Conservation (phyloP, 2,329 filamentous ascomycete species). For the Fusarium pininemorale region DNA sequence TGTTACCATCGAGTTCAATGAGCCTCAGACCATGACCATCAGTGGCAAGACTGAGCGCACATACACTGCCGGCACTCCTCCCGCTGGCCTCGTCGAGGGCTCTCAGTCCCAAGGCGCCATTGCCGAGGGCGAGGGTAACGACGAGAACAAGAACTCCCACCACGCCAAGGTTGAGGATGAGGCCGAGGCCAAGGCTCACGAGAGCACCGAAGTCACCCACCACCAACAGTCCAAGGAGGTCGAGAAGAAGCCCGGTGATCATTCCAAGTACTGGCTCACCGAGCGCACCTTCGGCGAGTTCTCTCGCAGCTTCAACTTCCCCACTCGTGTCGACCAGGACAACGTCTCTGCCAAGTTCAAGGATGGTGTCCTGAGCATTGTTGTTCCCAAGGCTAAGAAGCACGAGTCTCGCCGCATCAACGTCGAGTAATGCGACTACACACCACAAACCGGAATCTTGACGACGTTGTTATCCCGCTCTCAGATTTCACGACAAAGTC, state of each 20-base stretch:
- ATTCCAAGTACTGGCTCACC: constrained; percentile 74
- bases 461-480: neutral
- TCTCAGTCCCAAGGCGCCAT: constrained; percentile 50
- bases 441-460: neutral
- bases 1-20: constrained; percentile 80
- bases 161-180: constrained; percentile 75
- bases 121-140: constrained; percentile 53
- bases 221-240: constrained; percentile 41
- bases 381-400: constrained; percentile 73
- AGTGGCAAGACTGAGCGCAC: constrained; percentile 74
- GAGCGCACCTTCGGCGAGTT: constrained; percentile 75
- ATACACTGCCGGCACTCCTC: constrained; percentile 64
- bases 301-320: constrained; percentile 74
- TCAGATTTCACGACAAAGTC: neutral
- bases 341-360: constrained; percentile 69
- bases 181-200: constrained; percentile 23
- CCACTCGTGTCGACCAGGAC: constrained; percentile 69
- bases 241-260: constrained; percentile 49
- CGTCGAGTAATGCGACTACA: constrained; percentile 53
- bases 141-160: constrained; percentile 55
- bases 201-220: constrained; percentile 37
- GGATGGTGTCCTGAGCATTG: constrained; percentile 71
- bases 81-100: constrained; percentile 59
- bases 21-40: constrained; percentile 76
- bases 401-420: constrained; percentile 64